Base-by-base conservation (phyloP, 2,329 filamentous ascomycete species). In the Penicillium paneum region DNA sequence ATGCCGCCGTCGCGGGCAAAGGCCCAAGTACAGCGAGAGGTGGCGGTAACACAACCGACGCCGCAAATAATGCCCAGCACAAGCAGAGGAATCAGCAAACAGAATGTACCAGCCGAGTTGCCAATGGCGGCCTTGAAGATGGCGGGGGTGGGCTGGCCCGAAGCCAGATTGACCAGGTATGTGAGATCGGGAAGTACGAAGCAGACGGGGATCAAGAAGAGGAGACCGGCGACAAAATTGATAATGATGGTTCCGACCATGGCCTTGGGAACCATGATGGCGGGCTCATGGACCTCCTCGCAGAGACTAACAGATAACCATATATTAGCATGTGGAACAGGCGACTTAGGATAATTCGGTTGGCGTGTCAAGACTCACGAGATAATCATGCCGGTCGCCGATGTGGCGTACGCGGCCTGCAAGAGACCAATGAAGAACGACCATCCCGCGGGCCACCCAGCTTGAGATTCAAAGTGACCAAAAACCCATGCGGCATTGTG, bases 51-150 rank as follows among this genome's bases (percentile, higher is more conserved):
- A 1, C 87, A 85, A 13, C 87, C 87, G 24, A 87, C 83, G 34
- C 88, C 88, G 2, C 88, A 54, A 67, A 91, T 78, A 62, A 91
- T 89, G 8, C 87, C 87, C 12, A 91, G 79, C 58, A 92, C 84
- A 4, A 90, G 67, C 87, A 75, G 66, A 34, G 61, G 77, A 67
- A 91, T 85, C 8, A 91, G 76, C 6, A 92, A 78, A 1, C 85
- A 86, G 62, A 92, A 90, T 1, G 88, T 87, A 15, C 87, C 89
- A 6, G 77, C 83, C 1, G 84, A 79, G 36, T 85, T 88, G 1
- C 87, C 88, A 0, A 88, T 90, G 5, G 86, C 88, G 0, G 78
- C 83, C 72, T 88, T 88, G 79, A 91, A 90, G 40, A 91, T 78
- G 10, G 85, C 77, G 8, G 86, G 87, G 49, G 92, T 88, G 1